Evolutionary conservation across 2,329 filamentous ascomycete species (phyloP), one percentile per base, ranked within the genome.

Genomic region (Colletotrichum sp.): DNA sequence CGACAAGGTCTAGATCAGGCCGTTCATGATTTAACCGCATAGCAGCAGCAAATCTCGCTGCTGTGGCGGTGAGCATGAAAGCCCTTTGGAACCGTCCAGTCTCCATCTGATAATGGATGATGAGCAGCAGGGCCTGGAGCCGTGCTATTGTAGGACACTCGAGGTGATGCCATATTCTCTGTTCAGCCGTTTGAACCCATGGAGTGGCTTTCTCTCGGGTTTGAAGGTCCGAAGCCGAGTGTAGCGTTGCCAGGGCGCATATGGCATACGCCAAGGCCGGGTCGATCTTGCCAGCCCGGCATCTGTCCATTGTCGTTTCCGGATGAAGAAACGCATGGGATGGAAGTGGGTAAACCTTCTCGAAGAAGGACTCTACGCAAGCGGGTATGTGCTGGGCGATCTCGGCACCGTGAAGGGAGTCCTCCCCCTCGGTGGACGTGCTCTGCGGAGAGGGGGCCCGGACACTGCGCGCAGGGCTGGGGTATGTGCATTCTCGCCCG

Each of bases 91-190:
- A 87, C 13, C 79, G 81, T 54, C 86, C 86, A 12, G 82, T 83
- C 24, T 87, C 82, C 54, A 86, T 84, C 51, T 83, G 83, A 68
- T 86, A 86, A 74, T 85, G 84, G 68, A 87, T 85, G 71, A 86
- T 81, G 24, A 87, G 80, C 36, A 87, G 79, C 13, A 87, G 81
- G 12, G 86, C 85, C 75, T 87, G 86, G 2, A 83, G 76, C 8
- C 81, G 72, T 6, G 75, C 59, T 34, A 78, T 76, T 3, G 77
- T 75, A 0, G 81, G 81, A 6, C 76, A 78, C 16, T 81, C 81
- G 7, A 83, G 76, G 18, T 81, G 78, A 34, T 80, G 76, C 55
- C 82, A 75, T n/a, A 83, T 78, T 3, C 77, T 76, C 66, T 80
- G 77, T 75, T 83, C 82, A 5, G 81, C 81, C 34, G 78, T 76